These are phyloP conservation scores for Tephrocybe sp. DNA, from an alignment of 768 basidiomycete genomes.

Conservation along the genomic window DNA sequence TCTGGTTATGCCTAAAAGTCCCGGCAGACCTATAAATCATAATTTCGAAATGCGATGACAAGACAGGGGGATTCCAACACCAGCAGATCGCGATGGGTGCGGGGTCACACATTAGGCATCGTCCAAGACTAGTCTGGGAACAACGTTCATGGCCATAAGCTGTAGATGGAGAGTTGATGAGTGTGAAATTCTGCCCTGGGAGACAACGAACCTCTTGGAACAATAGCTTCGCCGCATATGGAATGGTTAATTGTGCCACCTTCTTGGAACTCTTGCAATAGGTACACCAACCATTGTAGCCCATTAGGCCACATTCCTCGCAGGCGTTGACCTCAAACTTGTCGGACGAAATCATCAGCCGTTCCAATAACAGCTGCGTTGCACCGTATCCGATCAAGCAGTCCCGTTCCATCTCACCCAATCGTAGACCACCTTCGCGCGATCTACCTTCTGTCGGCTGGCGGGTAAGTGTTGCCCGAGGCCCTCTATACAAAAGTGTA, in stretches of 20 bases:
- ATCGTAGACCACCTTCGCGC: constrained; percentile 92
- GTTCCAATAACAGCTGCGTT: constrained; percentile 92
- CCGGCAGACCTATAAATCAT: not conserved
- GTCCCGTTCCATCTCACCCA: constrained; percentile 99
- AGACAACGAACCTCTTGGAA: constrained; percentile 74
- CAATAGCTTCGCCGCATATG: constrained; percentile 91
- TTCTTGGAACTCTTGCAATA: constrained; percentile 97
- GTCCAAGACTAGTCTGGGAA: constrained; percentile 84
- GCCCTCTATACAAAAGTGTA: constrained; percentile 56
- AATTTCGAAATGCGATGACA: constrained; percentile 1
- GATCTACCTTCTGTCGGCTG: constrained; percentile 99
- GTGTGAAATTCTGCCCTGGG: not conserved
- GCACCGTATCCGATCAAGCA: constrained; percentile 99
- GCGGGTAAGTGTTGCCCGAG: constrained; percentile 92
- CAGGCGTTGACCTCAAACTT: constrained; percentile 98
- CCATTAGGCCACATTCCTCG: constrained; percentile 91
- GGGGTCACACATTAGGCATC: constrained; percentile 48
- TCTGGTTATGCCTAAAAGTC: too few relatives aligned
- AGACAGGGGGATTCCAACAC: not conserved
- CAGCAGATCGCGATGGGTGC: not conserved
- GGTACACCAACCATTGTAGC: constrained; percentile 95
- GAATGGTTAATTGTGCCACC: constrained; percentile 93
- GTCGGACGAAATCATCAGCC: constrained; percentile 98
- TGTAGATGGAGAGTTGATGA: constrained; percentile 25
- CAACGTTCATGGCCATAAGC: constrained; percentile 97